phyloP scores from a whole-genome alignment of 495 filamentous ascomycete species.

The Penicillium dipodomyicola region DNA sequence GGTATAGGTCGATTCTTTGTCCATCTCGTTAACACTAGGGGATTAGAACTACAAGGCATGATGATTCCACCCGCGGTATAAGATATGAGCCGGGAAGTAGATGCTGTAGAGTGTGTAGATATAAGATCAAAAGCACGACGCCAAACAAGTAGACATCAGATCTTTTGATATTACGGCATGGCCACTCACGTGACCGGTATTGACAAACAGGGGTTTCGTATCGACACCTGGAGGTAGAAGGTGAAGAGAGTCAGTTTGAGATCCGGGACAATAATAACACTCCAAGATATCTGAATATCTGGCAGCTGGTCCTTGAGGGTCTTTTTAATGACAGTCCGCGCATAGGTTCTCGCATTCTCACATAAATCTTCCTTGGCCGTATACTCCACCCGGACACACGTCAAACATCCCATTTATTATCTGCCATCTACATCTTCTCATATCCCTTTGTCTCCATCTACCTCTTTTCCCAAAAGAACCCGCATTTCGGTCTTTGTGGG shows the following conservation, averaged over 20 bases:
- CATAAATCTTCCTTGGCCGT: not conserved
- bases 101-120: not conserved
- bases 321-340: not conserved
- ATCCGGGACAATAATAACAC: not conserved
- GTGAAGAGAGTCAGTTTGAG: not conserved
- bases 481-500: not conserved
- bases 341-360: not conserved
- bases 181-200: slow-evolving; percentile 2
- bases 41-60: not conserved
- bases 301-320: not conserved
- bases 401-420: not conserved
- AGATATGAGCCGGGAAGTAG: not conserved
- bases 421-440: not conserved
- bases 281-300: slow-evolving; percentile 3
- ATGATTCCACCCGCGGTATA: not conserved
- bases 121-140: not conserved
- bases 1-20: not conserved
- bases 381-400: not conserved
- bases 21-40: not conserved
- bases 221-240: not conserved
- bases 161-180: slow-evolving; percentile 5
- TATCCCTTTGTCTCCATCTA: not conserved
- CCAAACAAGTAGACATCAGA: not conserved
- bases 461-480: not conserved
- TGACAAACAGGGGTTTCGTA: slow-evolving; percentile 21